Conservation (phyloP, 2,329 filamentous ascomycete species). For the Ascochyta clinopodiicola region DNA sequence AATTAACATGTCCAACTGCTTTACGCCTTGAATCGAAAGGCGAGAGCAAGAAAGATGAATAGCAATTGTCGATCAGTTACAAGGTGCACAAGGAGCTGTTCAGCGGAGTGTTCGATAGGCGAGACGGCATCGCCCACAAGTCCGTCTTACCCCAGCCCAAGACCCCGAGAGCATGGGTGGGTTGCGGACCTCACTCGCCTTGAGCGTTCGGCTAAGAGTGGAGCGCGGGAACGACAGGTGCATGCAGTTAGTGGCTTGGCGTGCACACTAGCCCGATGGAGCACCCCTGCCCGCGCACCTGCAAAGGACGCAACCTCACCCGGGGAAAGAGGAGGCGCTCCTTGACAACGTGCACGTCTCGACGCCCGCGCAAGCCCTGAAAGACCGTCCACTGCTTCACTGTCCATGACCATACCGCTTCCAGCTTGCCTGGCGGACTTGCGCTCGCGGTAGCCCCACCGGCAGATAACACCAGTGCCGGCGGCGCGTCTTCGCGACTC, state of each 20-base stretch:
- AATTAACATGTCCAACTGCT: too few species aligned
- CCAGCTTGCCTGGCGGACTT: conserved; percentile 31
- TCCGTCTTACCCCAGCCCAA: not conserved
- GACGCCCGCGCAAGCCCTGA: conserved; percentile 26
- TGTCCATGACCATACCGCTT: conserved; percentile 33
- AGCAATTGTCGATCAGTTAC: not conserved
- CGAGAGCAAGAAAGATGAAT: not conserved
- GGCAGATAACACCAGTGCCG: conserved; percentile 29
- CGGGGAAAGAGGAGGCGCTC: conserved; percentile 9
- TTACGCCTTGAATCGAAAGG: too few species aligned
- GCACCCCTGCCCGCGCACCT: conserved; percentile 7
- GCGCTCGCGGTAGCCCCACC: conserved; percentile 36
- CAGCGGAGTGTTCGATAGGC: not conserved
- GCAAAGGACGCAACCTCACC: conserved; percentile 24
- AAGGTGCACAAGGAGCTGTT: not conserved
- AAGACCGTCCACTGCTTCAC: conserved; percentile 11
- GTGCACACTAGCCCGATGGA: not conserved
- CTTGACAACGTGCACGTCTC: conserved; percentile 22
- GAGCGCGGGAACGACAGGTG: conserved; percentile 5
- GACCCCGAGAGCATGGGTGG: conserved; percentile 1
- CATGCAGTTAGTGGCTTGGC: not conserved
- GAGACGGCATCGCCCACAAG: not conserved
- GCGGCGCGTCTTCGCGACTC: conserved; percentile 42
- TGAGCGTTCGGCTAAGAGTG: conserved; percentile 15
- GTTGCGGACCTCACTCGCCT: conserved; percentile 6